Evolutionary conservation across 495 filamentous ascomycete species (phyloP), one percentile per base, ranked within the genome.

Genomic region (Niebla homalea): DNA sequence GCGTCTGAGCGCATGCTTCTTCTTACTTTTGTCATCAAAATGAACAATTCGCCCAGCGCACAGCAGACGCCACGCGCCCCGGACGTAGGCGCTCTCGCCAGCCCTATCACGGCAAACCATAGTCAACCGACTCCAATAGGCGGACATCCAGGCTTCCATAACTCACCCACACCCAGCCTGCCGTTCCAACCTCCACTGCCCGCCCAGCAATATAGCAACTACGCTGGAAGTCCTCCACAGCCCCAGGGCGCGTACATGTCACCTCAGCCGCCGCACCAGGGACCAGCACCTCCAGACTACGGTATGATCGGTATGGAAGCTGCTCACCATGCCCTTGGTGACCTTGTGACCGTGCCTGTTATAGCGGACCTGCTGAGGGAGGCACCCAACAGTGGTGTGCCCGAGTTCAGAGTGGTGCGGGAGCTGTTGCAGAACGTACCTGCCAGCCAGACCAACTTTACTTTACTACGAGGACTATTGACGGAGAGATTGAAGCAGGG

Each of bases 21-120:
- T 15, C 74, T 84, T 46, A 80, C 84, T 8, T 83, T 93, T 52
- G 85, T 92, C 10, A 79, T 84, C 54, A 77, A 84, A 44, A 64
- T 71, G 49, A 72, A 73, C 56, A 64, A 67, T 56, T 55, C 70
- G 44, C 50, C 66, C 22, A 69, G 77, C 40, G 60, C 71, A 36
- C 61, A 70, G 57, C 66, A 72, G 29, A 63, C 70, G n/a, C 68
- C 70, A 18, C 66, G 62, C 44, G 70, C 61, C 46, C 60, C 60
- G 22, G 69, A 53, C 21, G 64, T 66, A 1, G 50, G 51, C 12
- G 55, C 60, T 35, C 60, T 64, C 44, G 66, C 64, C 10, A 76
- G 72, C 50, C 74, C 73, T 2, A 50, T 75, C 48, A 68, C 70
- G 0, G 63, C 68, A 32, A 63, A 74, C 67, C 64, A 73, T 65